phyloP scores from a whole-genome alignment of 306 rosid genomes.

The Herpetospermum pedunculosum region DNA sequence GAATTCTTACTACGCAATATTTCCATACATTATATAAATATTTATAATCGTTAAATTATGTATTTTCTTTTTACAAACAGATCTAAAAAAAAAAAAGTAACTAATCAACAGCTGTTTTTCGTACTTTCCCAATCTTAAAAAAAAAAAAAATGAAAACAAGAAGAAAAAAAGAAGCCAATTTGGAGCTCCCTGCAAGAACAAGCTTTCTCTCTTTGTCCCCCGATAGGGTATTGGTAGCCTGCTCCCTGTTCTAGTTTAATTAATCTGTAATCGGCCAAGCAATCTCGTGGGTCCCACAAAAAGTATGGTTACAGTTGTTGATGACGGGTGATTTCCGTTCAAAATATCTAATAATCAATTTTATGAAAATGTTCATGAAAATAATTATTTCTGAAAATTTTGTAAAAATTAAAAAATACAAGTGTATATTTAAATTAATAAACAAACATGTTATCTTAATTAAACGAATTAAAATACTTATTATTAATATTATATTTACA shows the following conservation, averaged over 20 bases:
- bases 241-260: not conserved
- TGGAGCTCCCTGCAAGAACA: not conserved
- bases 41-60: not conserved
- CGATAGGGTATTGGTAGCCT: not conserved
- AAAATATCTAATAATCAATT: too few species aligned
- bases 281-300: not conserved
- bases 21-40: not conserved
- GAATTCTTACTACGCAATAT: not conserved
- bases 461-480: too few species aligned
- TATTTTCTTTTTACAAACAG: not conserved
- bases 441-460: too few species aligned
- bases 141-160: not conserved
- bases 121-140: not conserved
- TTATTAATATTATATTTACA: too few species aligned
- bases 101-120: constrained; percentile 6
- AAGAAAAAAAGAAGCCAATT: not conserved
- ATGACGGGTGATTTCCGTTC: too few species aligned
- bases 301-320: not conserved
- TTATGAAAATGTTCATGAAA: too few species aligned
- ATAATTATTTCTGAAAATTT: too few species aligned
- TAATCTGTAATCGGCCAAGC: not conserved
- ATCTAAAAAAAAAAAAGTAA: not conserved
- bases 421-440: too few species aligned
- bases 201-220: not conserved
- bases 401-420: too few species aligned